These are phyloP conservation scores for Trypanosoma scelopori DNA, from an alignment of 208 protist species.

Conservation along the genomic window DNA sequence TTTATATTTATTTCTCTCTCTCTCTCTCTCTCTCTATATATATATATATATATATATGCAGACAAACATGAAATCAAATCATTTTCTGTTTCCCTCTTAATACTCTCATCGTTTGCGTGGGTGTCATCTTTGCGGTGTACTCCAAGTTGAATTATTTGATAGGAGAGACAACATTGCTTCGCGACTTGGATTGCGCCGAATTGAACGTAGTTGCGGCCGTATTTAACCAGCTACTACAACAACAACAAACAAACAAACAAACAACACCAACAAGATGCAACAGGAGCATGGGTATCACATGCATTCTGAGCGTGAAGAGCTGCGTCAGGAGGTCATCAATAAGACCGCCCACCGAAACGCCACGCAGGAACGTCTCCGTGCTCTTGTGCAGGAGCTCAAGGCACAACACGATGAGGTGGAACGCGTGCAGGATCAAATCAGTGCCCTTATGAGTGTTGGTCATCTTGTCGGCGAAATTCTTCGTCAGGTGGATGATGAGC, in stretches of 20 bases:
- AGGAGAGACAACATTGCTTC: background rate
- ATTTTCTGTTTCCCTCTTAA: too few relatives aligned
- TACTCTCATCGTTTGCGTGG: too few relatives aligned
- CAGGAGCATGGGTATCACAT: conserved; percentile 54
- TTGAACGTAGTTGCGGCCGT: background rate
- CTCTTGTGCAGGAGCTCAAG: conserved; percentile 41
- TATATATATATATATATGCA: background rate
- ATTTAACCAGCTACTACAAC: too few relatives aligned
- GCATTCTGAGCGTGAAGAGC: conserved; percentile 59
- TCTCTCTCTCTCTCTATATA: too few relatives aligned
- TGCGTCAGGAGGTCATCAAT: conserved; percentile 53
- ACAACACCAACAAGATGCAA: conserved; percentile 23
- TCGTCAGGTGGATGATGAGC: conserved; percentile 91
- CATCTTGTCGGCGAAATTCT: conserved; percentile 99
- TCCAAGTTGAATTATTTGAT: background rate
- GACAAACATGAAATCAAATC: background rate
- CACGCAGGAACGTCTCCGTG: conserved; percentile 50
- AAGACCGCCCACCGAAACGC: conserved; percentile 60
- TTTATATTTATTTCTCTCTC: too few relatives aligned
- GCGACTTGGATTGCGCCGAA: background rate
- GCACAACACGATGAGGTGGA: conserved; percentile 91
- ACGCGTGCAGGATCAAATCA: conserved; percentile 97
- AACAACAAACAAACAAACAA: background rate
- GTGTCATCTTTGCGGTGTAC: too few relatives aligned
- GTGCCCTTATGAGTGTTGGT: conserved; percentile 98